Base-by-base conservation (phyloP, 345 rosid genomes). In the Eutrema yunnanense region DNA sequence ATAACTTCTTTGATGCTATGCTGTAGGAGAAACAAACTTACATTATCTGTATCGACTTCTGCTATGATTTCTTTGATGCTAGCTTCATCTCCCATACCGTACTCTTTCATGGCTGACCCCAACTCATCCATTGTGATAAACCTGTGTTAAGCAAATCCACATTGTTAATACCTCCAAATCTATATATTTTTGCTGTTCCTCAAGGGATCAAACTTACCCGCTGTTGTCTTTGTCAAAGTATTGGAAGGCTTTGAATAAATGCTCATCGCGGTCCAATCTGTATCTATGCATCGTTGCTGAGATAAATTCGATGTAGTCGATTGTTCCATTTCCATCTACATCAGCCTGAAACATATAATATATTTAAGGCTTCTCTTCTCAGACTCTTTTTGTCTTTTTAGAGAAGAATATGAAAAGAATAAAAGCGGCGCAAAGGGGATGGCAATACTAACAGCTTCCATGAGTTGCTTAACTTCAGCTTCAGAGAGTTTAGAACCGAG, bases 241-340 rank as follows among this genome's bases (percentile, higher is more conserved):
- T 66, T 77, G 87, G 64, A 92, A 92, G 26, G 97, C 97, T 79
- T 85, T 87, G 83, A 59, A 89, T 42, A 92, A 70, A 71, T 92
- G 82, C 32, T 87, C 97, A 4, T 87, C 93, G 12, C 84, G 74
- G 72, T 92, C 92, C 16, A 89, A 60, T 81, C 79, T 83, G 77
- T 85, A 73, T 75, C 86, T 78, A 62, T 89, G 88, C 93, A 92
- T 92, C 1, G 93, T 89, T 0, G 96, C 93, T 26, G 97, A 86
- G 79, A 89, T 84, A 73, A 92, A 89, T 74, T 89, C 96, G 4
- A 85, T 87, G 79, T 89, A 89, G 77, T 92, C 96, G 9, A 89
- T 89, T n/a, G 90, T 74, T 77, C 96, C 97, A 81, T 89, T 92
- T 19, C 93, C 96, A 77, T 91, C 97, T 54, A 86, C 96, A 77